Percentiles rank a stretch among this genome's conserved stretches.
These are phyloP conservation scores for Lactarius pseudohatsudake DNA, from an alignment of 768 basidiomycete genomes.

Conservation along the genomic window DNA sequence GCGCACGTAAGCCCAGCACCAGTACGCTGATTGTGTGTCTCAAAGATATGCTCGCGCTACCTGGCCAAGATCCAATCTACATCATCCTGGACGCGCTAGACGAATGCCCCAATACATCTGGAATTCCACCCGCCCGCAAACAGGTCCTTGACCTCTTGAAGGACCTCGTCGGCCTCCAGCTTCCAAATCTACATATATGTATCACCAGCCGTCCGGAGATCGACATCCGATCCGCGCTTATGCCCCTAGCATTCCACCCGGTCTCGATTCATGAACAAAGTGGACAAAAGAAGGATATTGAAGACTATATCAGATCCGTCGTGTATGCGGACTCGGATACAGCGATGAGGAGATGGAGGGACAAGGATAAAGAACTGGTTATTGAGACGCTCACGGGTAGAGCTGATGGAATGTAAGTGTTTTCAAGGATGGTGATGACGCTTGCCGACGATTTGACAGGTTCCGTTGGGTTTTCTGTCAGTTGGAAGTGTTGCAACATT, in stretches of 20 bases:
- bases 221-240: neutral
- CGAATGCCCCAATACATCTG: conserved; percentile 2
- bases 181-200: neutral
- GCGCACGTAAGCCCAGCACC: neutral
- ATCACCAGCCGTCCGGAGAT: neutral
- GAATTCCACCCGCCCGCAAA: neutral
- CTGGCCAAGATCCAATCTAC: neutral
- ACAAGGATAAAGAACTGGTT: neutral
- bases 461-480: neutral
- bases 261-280: neutral
- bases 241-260: neutral
- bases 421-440: no score
- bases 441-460: neutral
- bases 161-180: neutral
- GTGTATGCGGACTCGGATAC: neutral
- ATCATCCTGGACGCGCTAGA: conserved; percentile 4
- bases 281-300: neutral
- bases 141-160: neutral
- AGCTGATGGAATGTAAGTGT: neutral
- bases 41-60: neutral
- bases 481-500: neutral
- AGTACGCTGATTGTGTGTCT: neutral
- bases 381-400: neutral
- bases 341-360: neutral
- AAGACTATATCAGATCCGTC: neutral